Evolutionary conservation across 352 stramenopile species (phyloP).

Genomic region (Phytophthora citrophthora): DNA sequence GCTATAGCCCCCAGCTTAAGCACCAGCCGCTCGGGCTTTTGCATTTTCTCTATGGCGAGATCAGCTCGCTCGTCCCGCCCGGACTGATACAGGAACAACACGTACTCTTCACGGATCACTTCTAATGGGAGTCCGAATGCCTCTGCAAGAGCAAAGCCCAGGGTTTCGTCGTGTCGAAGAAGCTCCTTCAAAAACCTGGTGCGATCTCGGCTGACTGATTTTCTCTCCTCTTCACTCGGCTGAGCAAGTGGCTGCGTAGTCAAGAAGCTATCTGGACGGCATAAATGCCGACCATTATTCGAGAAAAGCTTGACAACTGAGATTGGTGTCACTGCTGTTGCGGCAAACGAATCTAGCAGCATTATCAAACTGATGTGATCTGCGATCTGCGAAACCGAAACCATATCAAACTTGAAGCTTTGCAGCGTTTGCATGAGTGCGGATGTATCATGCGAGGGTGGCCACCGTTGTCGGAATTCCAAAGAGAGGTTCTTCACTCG

Average conservation of each 20-base stretch:
- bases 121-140: constrained; percentile 78
- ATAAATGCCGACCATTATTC: constrained; percentile 57
- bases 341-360: constrained; percentile 83
- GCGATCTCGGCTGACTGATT: constrained; percentile 51
- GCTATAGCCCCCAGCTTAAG: constrained; percentile 70
- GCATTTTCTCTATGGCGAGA: constrained; percentile 76
- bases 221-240: constrained; percentile 28
- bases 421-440: constrained; percentile 55
- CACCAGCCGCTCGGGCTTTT: constrained; percentile 66
- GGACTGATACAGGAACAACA: constrained; percentile 82
- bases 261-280: constrained; percentile 65
- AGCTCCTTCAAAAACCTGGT: constrained; percentile 76
- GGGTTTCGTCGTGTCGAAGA: constrained; percentile 63
- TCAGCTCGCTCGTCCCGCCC: constrained; percentile 76
- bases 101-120: constrained; percentile 78
- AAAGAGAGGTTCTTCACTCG: constrained; percentile 54
- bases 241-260: constrained; percentile 7
- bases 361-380: constrained; percentile 81
- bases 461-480: constrained; percentile 61
- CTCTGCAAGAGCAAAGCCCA: constrained; percentile 74
- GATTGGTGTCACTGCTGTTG: constrained; percentile 69
- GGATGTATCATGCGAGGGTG: constrained; percentile 55
- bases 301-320: constrained; percentile 74
- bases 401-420: constrained; percentile 44
- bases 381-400: constrained; percentile 48